Percentiles rank a stretch among this genome's conserved stretches.
Conservation (phyloP, 495 filamentous ascomycete genomes). For the Wilcoxina mikolae region DNA sequence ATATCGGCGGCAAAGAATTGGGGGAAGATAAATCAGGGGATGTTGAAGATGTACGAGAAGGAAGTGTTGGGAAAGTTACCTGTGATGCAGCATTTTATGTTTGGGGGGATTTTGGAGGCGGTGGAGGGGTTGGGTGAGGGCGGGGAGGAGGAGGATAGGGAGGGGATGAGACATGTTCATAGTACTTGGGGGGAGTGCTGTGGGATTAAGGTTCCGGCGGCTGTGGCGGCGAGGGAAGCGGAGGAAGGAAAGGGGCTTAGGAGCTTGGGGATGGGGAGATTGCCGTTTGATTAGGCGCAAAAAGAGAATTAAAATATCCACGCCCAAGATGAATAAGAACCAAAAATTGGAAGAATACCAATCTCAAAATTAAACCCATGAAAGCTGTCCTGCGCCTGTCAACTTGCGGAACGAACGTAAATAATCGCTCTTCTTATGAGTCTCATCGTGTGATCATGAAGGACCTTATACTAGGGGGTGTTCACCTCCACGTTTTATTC, state of each 20-base stretch:
- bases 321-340: too few species aligned
- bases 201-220: slow-evolving; percentile 93
- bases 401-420: too few species aligned
- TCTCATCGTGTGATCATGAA: too few species aligned
- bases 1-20: slow-evolving; percentile 85
- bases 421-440: too few species aligned
- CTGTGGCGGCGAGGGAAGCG: slow-evolving; percentile 75
- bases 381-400: too few species aligned
- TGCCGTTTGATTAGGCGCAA: slow-evolving; percentile 76
- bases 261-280: too few species aligned
- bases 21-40: slow-evolving; percentile 83
- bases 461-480: too few species aligned
- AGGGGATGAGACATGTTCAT: slow-evolving; percentile 56
- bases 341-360: too few species aligned
- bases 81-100: slow-evolving; percentile 98
- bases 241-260: slow-evolving; percentile 51
- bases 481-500: too few species aligned
- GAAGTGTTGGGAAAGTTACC: slow-evolving; percentile 89
- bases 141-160: slow-evolving; percentile 36
- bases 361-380: too few species aligned
- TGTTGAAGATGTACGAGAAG: slow-evolving; percentile 88
- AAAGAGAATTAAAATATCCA: too few species aligned
- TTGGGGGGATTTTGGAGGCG: slow-evolving; percentile 69
- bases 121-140: slow-evolving; percentile 58
- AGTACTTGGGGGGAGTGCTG: slow-evolving; percentile 89